Base-by-base conservation (phyloP, 2,329 filamentous ascomycete species). In the Endocalyx cinctus region DNA sequence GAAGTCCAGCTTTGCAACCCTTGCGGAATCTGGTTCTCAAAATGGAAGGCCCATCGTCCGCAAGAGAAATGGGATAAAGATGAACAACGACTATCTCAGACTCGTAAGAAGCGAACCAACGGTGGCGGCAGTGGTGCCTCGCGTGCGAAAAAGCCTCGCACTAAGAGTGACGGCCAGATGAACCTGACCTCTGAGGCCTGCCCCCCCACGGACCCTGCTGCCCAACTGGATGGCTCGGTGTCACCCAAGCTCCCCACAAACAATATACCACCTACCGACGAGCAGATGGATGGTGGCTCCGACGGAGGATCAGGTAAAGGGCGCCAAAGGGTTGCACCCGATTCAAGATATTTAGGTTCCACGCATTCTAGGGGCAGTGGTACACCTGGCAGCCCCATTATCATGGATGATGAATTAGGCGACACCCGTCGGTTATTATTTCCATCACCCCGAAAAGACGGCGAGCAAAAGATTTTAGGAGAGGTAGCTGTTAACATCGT, bases 21-120 rank as follows among this genome's bases (percentile, higher is more conserved):
- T 81, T 98, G 92, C 57, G 92, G 92, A 13, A 79, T 98, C 26
- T 98, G 88, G 87, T 81, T 98, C 48, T 80, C 82, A 40, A 97
- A 96, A 54, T 87, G 84, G 60, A 87, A 85, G 52, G 73, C 67
- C 16, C 92, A 94, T 67, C 81, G 92, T 7, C 92, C 92, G 3
- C 69, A 79, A 34, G 79, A 90, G 40, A 80, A 82, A 45, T 98
- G 90, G 90, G 82, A 83, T 45, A 85, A 77, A 43, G 72, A 73
- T 36, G 64, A 69, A 20, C 64, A 69, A 18, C 66, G 71, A 20
- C 58, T 76, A 2, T 67, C 65, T 17, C 72, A 72, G 46, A 69
- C 69, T 27, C 64, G 70, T 32, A 67, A 62, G 46, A 75, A 67
- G 57, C 64, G 67, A 36, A 62, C 65, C 8, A 63, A 63, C 11